A percentile compares a stretch with the other conserved stretches of the same genome.
phyloP scores from a whole-genome alignment of 139 green algal species.

The Chlamydomonas eustigma region DNA sequence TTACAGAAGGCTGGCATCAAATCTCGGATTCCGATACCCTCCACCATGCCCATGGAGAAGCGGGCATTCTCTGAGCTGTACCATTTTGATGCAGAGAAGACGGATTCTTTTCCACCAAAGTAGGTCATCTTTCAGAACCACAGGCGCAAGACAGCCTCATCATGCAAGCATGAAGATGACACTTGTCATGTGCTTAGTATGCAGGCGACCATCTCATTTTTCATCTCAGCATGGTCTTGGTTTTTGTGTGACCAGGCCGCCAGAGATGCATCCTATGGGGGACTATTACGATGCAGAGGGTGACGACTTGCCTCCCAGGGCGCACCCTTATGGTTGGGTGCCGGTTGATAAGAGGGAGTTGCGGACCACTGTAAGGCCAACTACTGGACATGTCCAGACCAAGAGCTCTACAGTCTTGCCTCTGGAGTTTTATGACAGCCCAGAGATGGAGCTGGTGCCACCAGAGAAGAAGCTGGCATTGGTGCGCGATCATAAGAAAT shows the following conservation, averaged over 20 bases:
- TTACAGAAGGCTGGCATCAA: neutral
- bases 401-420: conserved; percentile 37
- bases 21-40: neutral
- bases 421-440: conserved; percentile 61
- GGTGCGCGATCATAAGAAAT: neutral
- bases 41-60: neutral
- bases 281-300: conserved; percentile 13
- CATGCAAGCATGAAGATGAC: neutral
- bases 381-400: conserved; percentile 36
- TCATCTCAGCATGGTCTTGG: conserved; percentile 6
- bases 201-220: neutral
- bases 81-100: conserved; percentile 2
- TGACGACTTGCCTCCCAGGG: neutral
- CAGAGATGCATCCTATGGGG: conserved; percentile 7
- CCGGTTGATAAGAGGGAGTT: conserved; percentile 29
- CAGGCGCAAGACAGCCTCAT: too few species aligned
- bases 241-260: conserved; percentile 9
- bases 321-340: conserved; percentile 47
- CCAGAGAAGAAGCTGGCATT: conserved; percentile 32
- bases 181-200: neutral
- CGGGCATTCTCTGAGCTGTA: neutral
- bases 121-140: neutral
- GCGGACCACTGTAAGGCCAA: conserved; percentile 28
- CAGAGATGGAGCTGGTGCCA: conserved; percentile 49
- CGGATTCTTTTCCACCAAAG: conserved; percentile 4